These are phyloP conservation scores for Eudorina sp. DNA, from an alignment of 139 green algal species.

Conservation along the genomic window DNA sequence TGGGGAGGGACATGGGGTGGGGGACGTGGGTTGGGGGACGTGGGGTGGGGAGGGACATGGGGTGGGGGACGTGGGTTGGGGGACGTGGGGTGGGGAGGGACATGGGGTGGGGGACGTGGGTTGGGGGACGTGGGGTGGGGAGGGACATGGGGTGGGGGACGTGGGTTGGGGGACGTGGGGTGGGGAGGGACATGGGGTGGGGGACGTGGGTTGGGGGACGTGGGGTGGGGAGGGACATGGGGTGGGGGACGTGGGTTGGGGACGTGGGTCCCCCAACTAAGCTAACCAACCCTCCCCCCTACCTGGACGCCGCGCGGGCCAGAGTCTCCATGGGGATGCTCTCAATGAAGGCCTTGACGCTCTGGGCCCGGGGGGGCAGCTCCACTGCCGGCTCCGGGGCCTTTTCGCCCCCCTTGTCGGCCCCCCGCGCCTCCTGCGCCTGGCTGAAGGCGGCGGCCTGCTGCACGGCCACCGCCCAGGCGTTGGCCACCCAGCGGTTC, in stretches of 20 bases:
- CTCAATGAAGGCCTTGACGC: conserved; percentile 72
- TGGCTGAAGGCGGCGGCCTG: neutral
- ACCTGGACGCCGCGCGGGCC: conserved; percentile 72
- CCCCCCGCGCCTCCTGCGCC: neutral
- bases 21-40: too few species aligned
- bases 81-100: too few species aligned
- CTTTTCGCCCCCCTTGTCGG: neutral
- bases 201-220: too few species aligned
- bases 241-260: too few species aligned
- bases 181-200: too few species aligned
- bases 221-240: too few species aligned
- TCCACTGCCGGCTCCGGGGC: neutral
- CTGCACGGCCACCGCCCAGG: neutral
- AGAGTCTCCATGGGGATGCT: conserved; percentile 74
- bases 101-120: too few species aligned
- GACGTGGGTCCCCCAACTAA: neutral
- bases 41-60: neutral
- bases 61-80: too few species aligned
- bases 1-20: too few species aligned
- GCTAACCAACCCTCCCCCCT: neutral
- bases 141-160: too few species aligned
- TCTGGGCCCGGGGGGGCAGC: conserved; percentile 41
- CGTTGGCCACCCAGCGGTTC: conserved; percentile 73
- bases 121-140: too few species aligned
- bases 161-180: too few species aligned